Evolutionary conservation across 352 stramenopile species (phyloP), one percentile per base, ranked within the genome.

Genomic region (Aphanomyces invadans): DNA sequence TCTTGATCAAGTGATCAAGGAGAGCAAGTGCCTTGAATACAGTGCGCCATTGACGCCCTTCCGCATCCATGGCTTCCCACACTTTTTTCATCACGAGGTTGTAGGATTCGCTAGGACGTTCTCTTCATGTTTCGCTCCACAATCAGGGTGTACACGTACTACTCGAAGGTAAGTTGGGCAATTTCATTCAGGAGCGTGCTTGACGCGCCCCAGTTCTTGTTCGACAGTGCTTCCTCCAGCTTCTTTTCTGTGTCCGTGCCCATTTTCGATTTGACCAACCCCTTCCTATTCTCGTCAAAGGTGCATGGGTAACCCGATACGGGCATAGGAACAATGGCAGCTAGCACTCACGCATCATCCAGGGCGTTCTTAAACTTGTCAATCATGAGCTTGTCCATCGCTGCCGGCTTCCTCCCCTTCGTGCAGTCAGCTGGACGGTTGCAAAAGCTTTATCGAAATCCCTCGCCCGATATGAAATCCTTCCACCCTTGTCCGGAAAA

Each of bases 191-290:
- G 85, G 21, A 98, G 73, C 59, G 96, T 99, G 73, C 89, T 98
- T 31, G 96, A 99, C 11, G 96, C 90, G 29, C 97, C 97, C 96
- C 96, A 99, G 76, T 99, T 99, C 83, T 99, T 99, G 74, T 99
- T 98, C 23, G 96, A 99, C 29, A 99, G 83, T 28, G 97, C 96
- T 71, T 99, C 85, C 73, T 94, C 86, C 70, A 95, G 89, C 72
- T 96, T 94, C 56, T 79, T 76, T 71, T 95, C 87, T 38, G 92
- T 83, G 46, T 96, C 86, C 25, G 82, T 90, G 55, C 86, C 86
- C 64, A 95, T 87, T 66, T 89, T 89, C 70, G 86, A 84, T 71
- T 92, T 92, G 51, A 95, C 86, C 29, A 74, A 77, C 67, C 79
- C 90, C 78, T 92, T 95, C 57, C 86, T 95, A 70, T 9, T 25